A percentile compares a stretch with the other conserved stretches of the same genome.
These are phyloP conservation scores for Heterobasidion annosum DNA, from an alignment of 1,284 basidiomycete genomes.

Conservation along the genomic window DNA sequence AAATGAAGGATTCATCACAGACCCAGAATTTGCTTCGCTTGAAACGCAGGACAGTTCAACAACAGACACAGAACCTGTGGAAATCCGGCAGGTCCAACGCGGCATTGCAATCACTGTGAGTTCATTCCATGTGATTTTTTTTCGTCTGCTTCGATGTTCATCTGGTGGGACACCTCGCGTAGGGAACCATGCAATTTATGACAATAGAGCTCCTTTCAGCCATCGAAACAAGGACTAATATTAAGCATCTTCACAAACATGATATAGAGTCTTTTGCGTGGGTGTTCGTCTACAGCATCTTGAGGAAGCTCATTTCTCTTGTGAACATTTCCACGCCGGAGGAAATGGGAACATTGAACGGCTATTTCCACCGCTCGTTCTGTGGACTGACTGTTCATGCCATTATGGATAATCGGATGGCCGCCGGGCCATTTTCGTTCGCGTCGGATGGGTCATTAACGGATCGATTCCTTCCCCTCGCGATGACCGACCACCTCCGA, in stretches of 20 bases:
- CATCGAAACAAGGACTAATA: background rate
- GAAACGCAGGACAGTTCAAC: background rate
- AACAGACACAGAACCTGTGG: background rate
- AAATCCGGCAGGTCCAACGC: background rate
- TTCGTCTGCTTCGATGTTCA: background rate
- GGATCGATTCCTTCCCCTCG: background rate
- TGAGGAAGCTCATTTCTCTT: conserved; percentile 3
- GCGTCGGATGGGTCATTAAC: background rate
- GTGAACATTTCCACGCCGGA: background rate
- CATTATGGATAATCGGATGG: background rate
- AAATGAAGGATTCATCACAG: conserved; percentile 7
- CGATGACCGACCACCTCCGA: background rate
- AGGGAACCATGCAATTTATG: conserved; percentile 11
- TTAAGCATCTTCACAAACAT: background rate
- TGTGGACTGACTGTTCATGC: background rate
- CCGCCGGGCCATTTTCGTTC: background rate
- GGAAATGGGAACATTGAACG: background rate
- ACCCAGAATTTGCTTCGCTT: conserved; percentile 7
- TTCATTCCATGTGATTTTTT: background rate
- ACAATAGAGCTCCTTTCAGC: background rate
- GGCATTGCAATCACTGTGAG: conserved; percentile 2
- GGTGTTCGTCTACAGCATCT: conserved; percentile 3
- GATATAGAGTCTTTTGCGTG: conserved; percentile 11
- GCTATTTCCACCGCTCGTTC: background rate
- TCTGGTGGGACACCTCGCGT: background rate